These are phyloP conservation scores for Leishmania gerbilli DNA, from an alignment of 208 protist species.

Conservation along the genomic window DNA sequence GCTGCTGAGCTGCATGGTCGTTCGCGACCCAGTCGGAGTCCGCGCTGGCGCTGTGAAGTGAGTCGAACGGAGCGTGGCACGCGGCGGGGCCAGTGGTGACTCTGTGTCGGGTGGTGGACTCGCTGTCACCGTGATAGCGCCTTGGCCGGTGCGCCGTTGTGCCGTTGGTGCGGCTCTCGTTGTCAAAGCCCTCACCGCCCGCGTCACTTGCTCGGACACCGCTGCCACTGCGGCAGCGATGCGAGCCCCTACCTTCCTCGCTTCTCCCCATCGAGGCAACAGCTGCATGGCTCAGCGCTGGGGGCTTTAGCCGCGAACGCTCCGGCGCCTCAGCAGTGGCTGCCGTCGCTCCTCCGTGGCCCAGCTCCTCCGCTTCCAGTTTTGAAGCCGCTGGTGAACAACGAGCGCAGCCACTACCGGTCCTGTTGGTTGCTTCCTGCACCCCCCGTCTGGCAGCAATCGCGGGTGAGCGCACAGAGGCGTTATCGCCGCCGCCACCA, in stretches of 20 bases:
- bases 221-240: not conserved
- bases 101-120: not conserved
- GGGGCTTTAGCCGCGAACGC: not conserved
- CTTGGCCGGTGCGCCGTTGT: not conserved
- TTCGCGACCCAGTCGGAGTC: slow-evolving; percentile 19
- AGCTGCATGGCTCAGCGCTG: not conserved
- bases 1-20: slow-evolving; percentile 9
- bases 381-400: no score
- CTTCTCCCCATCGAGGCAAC: not conserved
- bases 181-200: not conserved
- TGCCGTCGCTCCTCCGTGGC: not conserved
- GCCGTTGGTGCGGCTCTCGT: not conserved
- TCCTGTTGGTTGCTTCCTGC: not conserved
- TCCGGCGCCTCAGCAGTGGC: not conserved
- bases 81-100: not conserved
- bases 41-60: slow-evolving; percentile 6
- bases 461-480: not conserved
- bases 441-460: not conserved
- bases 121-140: not conserved
- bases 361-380: no score
- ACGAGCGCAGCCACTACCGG: not conserved
- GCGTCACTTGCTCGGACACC: not conserved
- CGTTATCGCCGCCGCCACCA: not conserved
- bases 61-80: not conserved
- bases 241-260: not conserved